Conservation (phyloP, 116 monocot genomes). For the Posidonia oceanica region DNA sequence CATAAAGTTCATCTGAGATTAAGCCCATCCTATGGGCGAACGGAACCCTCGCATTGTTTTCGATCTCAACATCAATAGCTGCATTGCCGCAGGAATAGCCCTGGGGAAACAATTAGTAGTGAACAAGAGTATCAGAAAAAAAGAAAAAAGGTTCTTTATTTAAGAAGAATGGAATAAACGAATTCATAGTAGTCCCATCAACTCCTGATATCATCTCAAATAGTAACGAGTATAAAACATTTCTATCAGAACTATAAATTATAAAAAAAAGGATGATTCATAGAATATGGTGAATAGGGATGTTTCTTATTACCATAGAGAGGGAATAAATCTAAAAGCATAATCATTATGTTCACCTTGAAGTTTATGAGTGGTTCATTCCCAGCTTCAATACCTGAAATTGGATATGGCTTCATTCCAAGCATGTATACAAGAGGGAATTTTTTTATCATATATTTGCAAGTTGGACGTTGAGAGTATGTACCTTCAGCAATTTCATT, state of each 20-base stretch:
- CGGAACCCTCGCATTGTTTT: conserved; percentile 32
- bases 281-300: background rate
- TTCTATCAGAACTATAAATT: background rate
- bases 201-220: background rate
- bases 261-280: no score
- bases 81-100: conserved; percentile 50
- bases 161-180: no score
- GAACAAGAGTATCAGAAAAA: background rate
- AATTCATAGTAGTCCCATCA: background rate
- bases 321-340: background rate
- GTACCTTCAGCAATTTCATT: conserved; percentile 49
- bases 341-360: conserved; percentile 40
- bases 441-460: background rate
- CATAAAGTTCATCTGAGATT: conserved; percentile 40
- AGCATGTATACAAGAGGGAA: background rate
- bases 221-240: no score
- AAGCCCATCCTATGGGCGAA: conserved; percentile 42
- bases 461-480: background rate
- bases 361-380: conserved; percentile 55
- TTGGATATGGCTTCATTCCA: background rate
- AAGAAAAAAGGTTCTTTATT: background rate
- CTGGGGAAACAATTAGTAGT: conserved; percentile 7
- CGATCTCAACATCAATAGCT: conserved; percentile 25
- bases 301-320: background rate
- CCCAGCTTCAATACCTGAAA: conserved; percentile 44